phyloP scores from a whole-genome alignment of 768 basidiomycete species.

The Myochromella boudieri region DNA sequence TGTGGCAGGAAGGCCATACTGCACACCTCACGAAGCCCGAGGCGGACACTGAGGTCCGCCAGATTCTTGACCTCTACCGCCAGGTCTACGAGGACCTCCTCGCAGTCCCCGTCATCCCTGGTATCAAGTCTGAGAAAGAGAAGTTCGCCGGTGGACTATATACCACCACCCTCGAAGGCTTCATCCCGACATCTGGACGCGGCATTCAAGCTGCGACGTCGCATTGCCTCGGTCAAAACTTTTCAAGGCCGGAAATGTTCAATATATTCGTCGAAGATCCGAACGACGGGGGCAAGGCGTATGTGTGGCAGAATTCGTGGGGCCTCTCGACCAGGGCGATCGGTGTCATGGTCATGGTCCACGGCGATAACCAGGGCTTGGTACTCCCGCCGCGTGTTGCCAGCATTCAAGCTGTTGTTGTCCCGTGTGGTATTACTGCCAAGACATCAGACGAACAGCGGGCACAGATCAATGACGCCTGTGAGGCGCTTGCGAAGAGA shows the following conservation, averaged over 20 bases:
- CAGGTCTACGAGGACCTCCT: conserved; percentile 96
- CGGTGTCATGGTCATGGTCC: conserved; percentile 99
- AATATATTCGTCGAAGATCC: conserved; percentile 97
- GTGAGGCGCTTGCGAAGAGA: conserved; percentile 72
- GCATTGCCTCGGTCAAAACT: conserved; percentile 98
- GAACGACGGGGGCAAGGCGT: conserved; percentile 70
- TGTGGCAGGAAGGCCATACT: conserved; percentile 99
- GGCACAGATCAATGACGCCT: conserved; percentile 70
- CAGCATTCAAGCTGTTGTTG: conserved; percentile 84
- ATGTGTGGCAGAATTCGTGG: conserved; percentile 99
- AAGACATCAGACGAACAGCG: conserved; percentile 72
- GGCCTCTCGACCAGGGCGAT: conserved; percentile 94
- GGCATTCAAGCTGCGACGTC: conserved; percentile 99
- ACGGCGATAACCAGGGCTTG: conserved; percentile 96
- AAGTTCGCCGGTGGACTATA: conserved; percentile 98
- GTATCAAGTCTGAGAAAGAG: conserved; percentile 98
- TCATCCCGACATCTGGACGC: conserved; percentile 94
- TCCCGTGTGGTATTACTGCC: conserved; percentile 93
- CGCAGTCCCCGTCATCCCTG: conserved; percentile 95
- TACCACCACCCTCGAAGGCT: conserved; percentile 97
- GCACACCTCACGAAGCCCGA: conserved; percentile 87
- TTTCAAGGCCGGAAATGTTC: conserved; percentile 95
- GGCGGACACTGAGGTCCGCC: conserved; percentile 87
- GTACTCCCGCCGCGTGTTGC: conserved; percentile 98
- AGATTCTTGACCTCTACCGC: conserved; percentile 95